These are phyloP conservation scores for Euphrasia arctica DNA, from an alignment of 305 asterid species.

Conservation along the genomic window DNA sequence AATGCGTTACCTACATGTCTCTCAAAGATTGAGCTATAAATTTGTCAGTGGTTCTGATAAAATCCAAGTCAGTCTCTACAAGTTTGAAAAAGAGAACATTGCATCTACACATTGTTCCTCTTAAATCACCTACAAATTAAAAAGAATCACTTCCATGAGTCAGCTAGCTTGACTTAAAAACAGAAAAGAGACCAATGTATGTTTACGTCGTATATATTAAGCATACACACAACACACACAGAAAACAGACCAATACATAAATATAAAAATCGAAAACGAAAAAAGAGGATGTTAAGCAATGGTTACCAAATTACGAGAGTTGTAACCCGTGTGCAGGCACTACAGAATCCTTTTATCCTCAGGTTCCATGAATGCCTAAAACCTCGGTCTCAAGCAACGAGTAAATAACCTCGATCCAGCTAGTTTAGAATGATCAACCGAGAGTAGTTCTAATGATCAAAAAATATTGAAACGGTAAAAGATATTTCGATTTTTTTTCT, in stretches of 20 bases:
- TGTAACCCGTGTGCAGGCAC: constrained; percentile 36
- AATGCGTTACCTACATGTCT: constrained; percentile 19
- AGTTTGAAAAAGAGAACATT: constrained; percentile 18
- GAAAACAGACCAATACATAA: neutral
- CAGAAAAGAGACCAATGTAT: no score
- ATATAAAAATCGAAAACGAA: constrained; percentile 4
- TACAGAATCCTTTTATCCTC: constrained; percentile 26
- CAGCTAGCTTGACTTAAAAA: neutral
- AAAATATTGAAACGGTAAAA: no score
- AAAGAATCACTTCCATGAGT: constrained; percentile 19
- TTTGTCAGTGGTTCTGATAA: constrained; percentile 22
- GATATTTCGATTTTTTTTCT: constrained; percentile 21
- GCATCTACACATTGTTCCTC: constrained; percentile 28
- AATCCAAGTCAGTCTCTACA: constrained; percentile 32
- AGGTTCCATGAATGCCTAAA: constrained; percentile 18
- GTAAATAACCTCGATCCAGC: constrained; percentile 29
- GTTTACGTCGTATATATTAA: constrained; percentile 9
- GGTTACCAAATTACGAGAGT: constrained; percentile 61
- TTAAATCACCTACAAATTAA: constrained; percentile 42
- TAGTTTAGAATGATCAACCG: no score
- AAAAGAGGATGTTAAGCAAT: constrained; percentile 31
- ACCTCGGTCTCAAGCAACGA: constrained; percentile 18
- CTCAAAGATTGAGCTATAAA: constrained; percentile 25
- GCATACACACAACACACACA: neutral
- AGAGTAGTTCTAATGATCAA: no score